phyloP scores from a whole-genome alignment of 2,329 filamentous ascomycete species.

The Colletotrichum tropicale region DNA sequence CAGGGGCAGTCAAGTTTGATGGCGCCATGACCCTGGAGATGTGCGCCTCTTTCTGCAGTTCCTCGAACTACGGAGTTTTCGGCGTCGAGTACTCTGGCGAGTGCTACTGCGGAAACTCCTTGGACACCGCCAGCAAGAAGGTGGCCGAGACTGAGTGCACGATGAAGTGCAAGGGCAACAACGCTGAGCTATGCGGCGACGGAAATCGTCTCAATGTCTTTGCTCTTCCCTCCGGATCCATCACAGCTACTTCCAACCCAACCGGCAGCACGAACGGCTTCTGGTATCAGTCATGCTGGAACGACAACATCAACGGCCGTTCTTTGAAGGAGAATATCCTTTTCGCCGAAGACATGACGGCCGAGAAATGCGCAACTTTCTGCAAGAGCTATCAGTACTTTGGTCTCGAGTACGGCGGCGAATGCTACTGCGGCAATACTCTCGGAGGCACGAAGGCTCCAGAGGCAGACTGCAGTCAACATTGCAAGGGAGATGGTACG shows the following conservation, averaged over 20 bases:
- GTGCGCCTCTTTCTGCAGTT: constrained; percentile 35
- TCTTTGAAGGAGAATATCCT: not conserved
- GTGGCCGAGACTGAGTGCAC: constrained; percentile 33
- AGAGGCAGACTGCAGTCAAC: not conserved
- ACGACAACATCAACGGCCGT: not conserved
- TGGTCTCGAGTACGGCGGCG: not conserved
- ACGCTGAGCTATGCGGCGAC: not conserved
- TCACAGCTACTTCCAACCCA: constrained; percentile 19
- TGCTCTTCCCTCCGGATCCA: not conserved
- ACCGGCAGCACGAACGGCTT: constrained; percentile 4
- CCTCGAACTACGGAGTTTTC: constrained; percentile 42
- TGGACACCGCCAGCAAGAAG: constrained; percentile 29
- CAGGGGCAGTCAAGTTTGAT: constrained; percentile 41
- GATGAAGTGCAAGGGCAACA: constrained; percentile 28
- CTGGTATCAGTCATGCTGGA: not conserved
- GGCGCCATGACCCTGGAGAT: constrained; percentile 39
- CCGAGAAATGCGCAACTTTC: not conserved
- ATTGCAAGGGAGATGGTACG: not conserved
- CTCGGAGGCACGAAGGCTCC: not conserved
- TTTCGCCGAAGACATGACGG: not conserved
- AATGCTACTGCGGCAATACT: not conserved
- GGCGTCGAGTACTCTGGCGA: constrained; percentile 43
- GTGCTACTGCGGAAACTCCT: constrained; percentile 40
- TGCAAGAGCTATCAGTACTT: not conserved
- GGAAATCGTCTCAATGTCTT: not conserved